phyloP scores from a whole-genome alignment of 306 rosid genomes.

The Datisca glomerata region DNA sequence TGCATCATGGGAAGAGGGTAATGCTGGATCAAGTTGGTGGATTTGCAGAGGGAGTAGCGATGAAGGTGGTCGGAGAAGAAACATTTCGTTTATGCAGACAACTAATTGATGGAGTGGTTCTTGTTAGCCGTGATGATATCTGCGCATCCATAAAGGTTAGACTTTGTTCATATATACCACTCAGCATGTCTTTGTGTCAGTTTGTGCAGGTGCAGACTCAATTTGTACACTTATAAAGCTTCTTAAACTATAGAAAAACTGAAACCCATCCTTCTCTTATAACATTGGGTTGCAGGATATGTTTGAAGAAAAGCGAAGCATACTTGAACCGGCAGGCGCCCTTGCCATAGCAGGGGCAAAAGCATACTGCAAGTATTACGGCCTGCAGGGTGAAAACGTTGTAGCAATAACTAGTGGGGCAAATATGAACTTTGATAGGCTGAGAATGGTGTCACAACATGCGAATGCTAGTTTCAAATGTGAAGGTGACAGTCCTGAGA shows the following conservation, averaged over 20 bases:
- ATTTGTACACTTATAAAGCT: too few relatives aligned
- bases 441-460: constrained; percentile 68
- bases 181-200: constrained; percentile 10
- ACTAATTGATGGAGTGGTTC: constrained; percentile 65
- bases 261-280: too few relatives aligned
- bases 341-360: constrained; percentile 89
- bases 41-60: constrained; percentile 91
- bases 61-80: constrained; percentile 89
- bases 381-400: constrained; percentile 55
- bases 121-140: constrained; percentile 76
- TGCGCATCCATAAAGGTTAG: constrained; percentile 84
- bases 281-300: constrained; percentile 82
- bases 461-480: too few relatives aligned
- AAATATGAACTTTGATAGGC: constrained; percentile 83
- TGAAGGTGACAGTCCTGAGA: too few relatives aligned
- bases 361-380: constrained; percentile 87
- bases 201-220: too few relatives aligned
- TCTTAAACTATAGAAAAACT: too few relatives aligned
- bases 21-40: constrained; percentile 72
- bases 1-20: constrained; percentile 68
- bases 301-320: constrained; percentile 90
- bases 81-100: constrained; percentile 67
- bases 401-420: constrained; percentile 83
- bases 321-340: constrained; percentile 93
- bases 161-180: constrained; percentile 8